These are phyloP conservation scores for Aspergillus sclerotiicarbonarius DNA, from an alignment of 495 filamentous ascomycete genomes.

Conservation along the genomic window DNA sequence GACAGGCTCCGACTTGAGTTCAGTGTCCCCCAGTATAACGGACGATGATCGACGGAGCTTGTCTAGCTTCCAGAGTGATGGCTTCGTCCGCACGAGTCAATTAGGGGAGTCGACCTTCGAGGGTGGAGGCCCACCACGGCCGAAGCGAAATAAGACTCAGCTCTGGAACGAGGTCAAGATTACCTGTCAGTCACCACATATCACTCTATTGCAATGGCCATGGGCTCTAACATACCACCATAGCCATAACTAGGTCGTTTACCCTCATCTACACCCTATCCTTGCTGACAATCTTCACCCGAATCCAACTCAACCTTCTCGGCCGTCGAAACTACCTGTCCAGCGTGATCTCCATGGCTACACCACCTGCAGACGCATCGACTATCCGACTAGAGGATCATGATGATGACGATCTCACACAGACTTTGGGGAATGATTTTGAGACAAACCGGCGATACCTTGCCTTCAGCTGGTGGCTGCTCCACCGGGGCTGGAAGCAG, in stretches of 20 bases:
- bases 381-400: conserved; percentile 86
- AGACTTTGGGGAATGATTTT: conserved; percentile 84
- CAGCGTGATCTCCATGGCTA: conserved; percentile 85
- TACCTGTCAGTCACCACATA: conserved; percentile 60
- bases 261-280: conserved; percentile 89
- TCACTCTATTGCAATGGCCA: not conserved
- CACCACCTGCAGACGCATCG: conserved; percentile 52
- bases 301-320: conserved; percentile 95
- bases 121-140: conserved; percentile 39
- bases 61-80: conserved; percentile 72
- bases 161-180: conserved; percentile 99
- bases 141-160: conserved; percentile 81
- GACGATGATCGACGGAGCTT: conserved; percentile 82
- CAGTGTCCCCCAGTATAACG: conserved; percentile 71
- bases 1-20: conserved; percentile 61
- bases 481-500: conserved; percentile 84
- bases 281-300: conserved; percentile 85
- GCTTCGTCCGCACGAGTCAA: conserved; percentile 78
- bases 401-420: conserved; percentile 74
- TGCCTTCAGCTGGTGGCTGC: conserved; percentile 96
- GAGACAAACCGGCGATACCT: conserved; percentile 92
- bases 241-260: conserved; percentile 86
- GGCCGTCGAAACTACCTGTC: conserved; percentile 93
- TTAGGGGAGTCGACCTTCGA: conserved; percentile 49
- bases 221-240: not conserved